These are phyloP conservation scores for Russula virescens DNA, from an alignment of 768 basidiomycete genomes.

Conservation along the genomic window DNA sequence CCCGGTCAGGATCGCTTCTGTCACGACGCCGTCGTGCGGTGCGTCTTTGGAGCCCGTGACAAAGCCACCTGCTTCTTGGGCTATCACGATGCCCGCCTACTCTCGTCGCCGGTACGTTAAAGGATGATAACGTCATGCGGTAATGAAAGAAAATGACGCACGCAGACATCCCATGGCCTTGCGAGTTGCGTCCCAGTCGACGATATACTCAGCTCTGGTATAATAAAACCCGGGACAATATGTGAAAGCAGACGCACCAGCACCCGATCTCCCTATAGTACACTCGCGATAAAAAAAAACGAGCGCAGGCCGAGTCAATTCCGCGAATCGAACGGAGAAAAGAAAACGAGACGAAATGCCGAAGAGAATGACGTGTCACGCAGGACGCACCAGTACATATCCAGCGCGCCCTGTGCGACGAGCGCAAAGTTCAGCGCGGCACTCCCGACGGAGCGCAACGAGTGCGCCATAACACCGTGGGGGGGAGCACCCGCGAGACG, in stretches of 20 bases:
- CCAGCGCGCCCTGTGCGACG: conserved; percentile 85
- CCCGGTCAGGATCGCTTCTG: conserved; percentile 64
- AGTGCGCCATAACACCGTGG: conserved; percentile 74
- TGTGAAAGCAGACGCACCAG: conserved; percentile 37
- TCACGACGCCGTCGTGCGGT: conserved; percentile 44
- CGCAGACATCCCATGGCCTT: conserved; percentile 84
- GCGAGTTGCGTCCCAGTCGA: too few relatives aligned
- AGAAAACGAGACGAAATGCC: not conserved
- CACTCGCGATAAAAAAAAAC: not conserved
- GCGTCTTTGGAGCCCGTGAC: conserved; percentile 61
- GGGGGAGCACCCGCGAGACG: conserved; percentile 69
- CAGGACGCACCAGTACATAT: conserved; percentile 79
- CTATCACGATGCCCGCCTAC: conserved; percentile 83
- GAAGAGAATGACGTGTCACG: not conserved
- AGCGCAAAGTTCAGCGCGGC: conserved; percentile 77
- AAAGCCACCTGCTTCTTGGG: conserved; percentile 80
- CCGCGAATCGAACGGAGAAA: not conserved
- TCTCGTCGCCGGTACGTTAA: too few relatives aligned
- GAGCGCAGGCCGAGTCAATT: too few relatives aligned
- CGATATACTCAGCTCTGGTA: not conserved
- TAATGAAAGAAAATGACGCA: conserved; percentile 29
- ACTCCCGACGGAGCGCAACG: conserved; percentile 76
- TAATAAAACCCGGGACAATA: not conserved
- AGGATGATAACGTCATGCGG: too few relatives aligned
- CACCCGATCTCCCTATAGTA: conserved; percentile 70